Evolutionary conservation across 78 protist genomes (phyloP).

Genomic region (Blattamonas nauphoetae): DNA sequence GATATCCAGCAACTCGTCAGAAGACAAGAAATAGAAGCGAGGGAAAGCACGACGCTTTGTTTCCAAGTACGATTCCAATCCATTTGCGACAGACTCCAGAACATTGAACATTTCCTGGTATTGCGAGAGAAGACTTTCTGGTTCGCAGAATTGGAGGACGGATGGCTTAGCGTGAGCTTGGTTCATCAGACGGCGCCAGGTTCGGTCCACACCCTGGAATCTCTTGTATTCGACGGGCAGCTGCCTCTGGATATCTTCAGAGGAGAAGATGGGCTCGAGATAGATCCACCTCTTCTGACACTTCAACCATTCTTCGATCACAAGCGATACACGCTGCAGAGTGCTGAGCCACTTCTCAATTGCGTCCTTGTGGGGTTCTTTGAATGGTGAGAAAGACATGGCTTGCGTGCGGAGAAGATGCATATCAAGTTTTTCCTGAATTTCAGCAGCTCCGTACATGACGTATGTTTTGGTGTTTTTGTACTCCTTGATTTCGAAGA

Average conservation of each 20-base stretch:
- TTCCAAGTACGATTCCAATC: conserved; percentile 66
- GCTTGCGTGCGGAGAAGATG: conserved; percentile 63
- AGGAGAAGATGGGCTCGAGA: conserved; percentile 74
- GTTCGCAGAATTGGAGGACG: conserved; percentile 37
- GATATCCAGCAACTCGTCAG: conserved; percentile 73
- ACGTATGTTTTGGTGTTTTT: conserved; percentile 41
- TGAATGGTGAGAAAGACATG: conserved; percentile 60
- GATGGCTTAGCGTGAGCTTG: conserved; percentile 29
- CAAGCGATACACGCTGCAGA: conserved; percentile 38
- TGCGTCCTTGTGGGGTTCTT: conserved; percentile 52
- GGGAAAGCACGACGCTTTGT: conserved; percentile 67
- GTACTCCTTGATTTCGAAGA: conserved; percentile 28
- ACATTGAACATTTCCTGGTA: conserved; percentile 47
- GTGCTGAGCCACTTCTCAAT: conserved; percentile 50
- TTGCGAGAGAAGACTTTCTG: conserved; percentile 30
- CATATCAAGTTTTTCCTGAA: conserved; percentile 58
- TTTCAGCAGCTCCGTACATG: conserved; percentile 47
- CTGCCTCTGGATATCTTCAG: conserved; percentile 70
- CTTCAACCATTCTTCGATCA: conserved; percentile 66
- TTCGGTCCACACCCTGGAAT: conserved; percentile 45
- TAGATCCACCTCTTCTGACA: conserved; percentile 76
- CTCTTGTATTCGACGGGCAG: conserved; percentile 58
- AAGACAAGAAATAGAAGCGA: conserved; percentile 82
- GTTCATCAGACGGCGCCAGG: conserved; percentile 37
- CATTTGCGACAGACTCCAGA: conserved; percentile 69